A percentile compares a stretch with the other conserved stretches of the same genome.
phyloP scores from a whole-genome alignment of 257 asterid species.

The Solanum phureja region DNA sequence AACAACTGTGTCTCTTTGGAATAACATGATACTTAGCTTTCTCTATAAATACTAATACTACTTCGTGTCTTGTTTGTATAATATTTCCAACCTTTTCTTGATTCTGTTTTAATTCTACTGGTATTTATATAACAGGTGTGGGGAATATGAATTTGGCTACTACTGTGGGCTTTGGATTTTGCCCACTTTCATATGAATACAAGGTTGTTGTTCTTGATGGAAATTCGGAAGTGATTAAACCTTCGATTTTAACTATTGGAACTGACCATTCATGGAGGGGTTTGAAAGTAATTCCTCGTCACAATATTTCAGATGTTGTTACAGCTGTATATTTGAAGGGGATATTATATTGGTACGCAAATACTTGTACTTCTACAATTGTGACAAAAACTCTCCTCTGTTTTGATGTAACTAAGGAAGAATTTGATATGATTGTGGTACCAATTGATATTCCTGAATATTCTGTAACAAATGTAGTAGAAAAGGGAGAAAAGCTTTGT shows the following conservation, averaged over 20 bases:
- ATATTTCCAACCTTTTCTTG: not conserved
- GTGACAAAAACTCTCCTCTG: not conserved
- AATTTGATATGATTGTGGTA: not conserved
- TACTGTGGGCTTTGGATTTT: not conserved
- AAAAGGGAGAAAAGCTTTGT: not conserved
- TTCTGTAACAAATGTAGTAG: not conserved
- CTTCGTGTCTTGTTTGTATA: no score
- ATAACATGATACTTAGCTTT: no score
- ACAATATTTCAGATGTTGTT: not conserved
- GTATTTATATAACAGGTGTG: not conserved
- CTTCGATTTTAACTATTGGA: not conserved
- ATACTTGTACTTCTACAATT: not conserved
- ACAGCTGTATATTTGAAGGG: not conserved
- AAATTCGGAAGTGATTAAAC: no score
- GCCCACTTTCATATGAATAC: not conserved
- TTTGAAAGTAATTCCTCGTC: not conserved
- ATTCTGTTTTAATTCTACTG: not conserved
- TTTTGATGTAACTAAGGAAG: not conserved
- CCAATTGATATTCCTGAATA: not conserved
- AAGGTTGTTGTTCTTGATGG: not conserved
- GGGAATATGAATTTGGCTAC: not conserved
- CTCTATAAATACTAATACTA: no score
- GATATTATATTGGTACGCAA: not conserved
- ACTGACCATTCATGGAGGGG: not conserved
- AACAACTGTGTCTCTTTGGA: no score